Base-by-base conservation (phyloP, 192 early-diverging fungal genomes). In the Helicostylum pulchrum region DNA sequence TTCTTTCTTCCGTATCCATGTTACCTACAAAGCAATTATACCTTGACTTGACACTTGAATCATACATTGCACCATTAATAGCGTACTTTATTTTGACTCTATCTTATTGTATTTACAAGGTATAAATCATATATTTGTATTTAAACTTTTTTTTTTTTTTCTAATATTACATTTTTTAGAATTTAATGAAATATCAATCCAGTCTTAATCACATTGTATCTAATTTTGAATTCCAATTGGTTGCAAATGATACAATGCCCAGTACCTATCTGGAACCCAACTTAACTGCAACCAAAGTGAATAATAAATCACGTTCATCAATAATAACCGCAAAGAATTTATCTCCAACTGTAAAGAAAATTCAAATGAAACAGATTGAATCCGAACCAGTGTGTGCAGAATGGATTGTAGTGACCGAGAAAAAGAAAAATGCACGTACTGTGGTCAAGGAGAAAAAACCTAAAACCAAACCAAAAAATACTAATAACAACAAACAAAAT, bases 401-500 rank as follows among this genome's bases (percentile, higher is more conserved):
- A 36, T 56, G 54, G 54, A 56, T 17, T 19, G 32, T 56, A 20
- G 54, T 56, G 19, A 39, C 54, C 31, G 54, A 56, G 31, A 56
- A 56, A 56, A 56, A 56, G n/a, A 56, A 56, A n/a, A 56, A 56
- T 19, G 32, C 31, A 4, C 17, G 14, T 15, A 34, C 54, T 34
- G 34, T 31, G 53, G 20, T 23, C 10, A 11, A 15, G 19, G 32
- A 56, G 32, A 32, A 19, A 15, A 56, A 56, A 56, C 9, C 17
- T 17, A 56, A 15, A 4, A 39, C 54, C 32, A 56, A 10, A 17
- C 34, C 15, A 15, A 56, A 56, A 56, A 56, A 56, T 32, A 56
- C 14, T 15, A 36, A 56, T 39, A 56, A 56, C 54, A 56, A n/a
- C 31, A 56, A 30, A 56, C 31, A 56, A n/a, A 56, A 53, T 53